Conservation (phyloP, 2,329 filamentous ascomycete species). For the Thelonectria discophora region DNA sequence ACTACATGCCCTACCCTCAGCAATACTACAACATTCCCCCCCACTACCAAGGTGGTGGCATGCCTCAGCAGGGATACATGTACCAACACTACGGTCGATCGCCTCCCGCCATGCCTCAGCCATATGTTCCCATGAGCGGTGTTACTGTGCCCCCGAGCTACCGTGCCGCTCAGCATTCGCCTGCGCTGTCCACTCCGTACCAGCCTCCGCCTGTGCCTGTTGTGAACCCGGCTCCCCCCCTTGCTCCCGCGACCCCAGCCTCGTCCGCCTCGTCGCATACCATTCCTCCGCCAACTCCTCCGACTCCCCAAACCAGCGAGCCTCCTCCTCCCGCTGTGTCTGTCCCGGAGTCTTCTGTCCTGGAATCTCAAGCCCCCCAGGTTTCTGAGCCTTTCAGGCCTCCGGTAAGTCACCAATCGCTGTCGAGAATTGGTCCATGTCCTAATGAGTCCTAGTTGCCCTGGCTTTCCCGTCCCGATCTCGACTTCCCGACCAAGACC, state of each 20-base stretch:
- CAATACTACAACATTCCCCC: slow-evolving; percentile 65
- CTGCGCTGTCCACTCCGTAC: slow-evolving; percentile 65
- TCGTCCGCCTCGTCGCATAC: slow-evolving; percentile 60
- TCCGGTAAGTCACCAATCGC: slow-evolving; percentile 53
- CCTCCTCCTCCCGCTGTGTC: slow-evolving; percentile 40
- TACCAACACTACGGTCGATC: slow-evolving; percentile 61
- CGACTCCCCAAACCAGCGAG: slow-evolving; percentile 53
- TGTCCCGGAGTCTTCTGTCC: slow-evolving; percentile 38
- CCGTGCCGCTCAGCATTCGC: slow-evolving; percentile 60
- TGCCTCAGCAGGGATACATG: slow-evolving; percentile 58
- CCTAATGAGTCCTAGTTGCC: slow-evolving; percentile 56
- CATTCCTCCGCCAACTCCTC: slow-evolving; percentile 57
- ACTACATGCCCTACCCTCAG: slow-evolving; percentile 60
- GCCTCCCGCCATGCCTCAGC: slow-evolving; percentile 63
- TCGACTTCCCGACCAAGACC: slow-evolving; percentile 57
- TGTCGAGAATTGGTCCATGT: not conserved
- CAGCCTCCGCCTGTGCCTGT: slow-evolving; percentile 59
- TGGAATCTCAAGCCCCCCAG: slow-evolving; percentile 33
- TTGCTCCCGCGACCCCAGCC: slow-evolving; percentile 61
- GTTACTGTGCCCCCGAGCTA: slow-evolving; percentile 58
- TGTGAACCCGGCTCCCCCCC: slow-evolving; percentile 58
- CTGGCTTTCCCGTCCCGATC: slow-evolving; percentile 63
- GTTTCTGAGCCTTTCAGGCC: slow-evolving; percentile 52
- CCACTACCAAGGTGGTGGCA: slow-evolving; percentile 42
- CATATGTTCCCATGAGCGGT: slow-evolving; percentile 63